A percentile compares a stretch with the other conserved stretches of the same genome.
Conservation (phyloP, 306 rosid species). For the Vachellia pachyceras region DNA sequence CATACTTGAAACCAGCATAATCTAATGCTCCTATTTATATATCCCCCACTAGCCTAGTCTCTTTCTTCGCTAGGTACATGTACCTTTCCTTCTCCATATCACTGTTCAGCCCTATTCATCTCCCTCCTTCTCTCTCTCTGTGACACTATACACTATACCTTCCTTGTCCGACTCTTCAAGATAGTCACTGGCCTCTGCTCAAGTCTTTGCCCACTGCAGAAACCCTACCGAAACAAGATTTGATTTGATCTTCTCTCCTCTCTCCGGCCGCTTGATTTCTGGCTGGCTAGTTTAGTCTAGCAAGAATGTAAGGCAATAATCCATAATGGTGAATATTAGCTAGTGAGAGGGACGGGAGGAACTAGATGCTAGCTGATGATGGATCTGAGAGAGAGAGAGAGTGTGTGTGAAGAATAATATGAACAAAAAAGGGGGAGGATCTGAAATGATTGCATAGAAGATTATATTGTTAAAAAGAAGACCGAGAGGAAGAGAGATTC, state of each 20-base stretch:
- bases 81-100: slow-evolving; percentile 39
- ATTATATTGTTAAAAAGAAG: neutral
- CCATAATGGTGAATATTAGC: neutral
- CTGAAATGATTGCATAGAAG: slow-evolving; percentile 37
- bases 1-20: neutral
- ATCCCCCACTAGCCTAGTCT: neutral
- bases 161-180: neutral
- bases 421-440: neutral
- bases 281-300: slow-evolving; percentile 5
- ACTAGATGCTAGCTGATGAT: neutral
- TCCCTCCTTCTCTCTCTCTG: slow-evolving; percentile 26
- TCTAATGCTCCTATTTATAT: neutral
- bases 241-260: neutral
- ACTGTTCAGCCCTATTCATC: slow-evolving; percentile 32
- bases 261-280: neutral
- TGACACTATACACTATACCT: neutral
- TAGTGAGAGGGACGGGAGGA: neutral
- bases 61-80: slow-evolving; percentile 24
- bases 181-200: neutral
- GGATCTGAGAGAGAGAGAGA: neutral
- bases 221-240: neutral
- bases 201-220: neutral
- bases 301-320: slow-evolving; percentile 3
- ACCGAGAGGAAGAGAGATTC: neutral
- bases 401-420: neutral